Base-by-base conservation (phyloP, 108 stramenopile species). In the Discostella stelligeroides region DNA sequence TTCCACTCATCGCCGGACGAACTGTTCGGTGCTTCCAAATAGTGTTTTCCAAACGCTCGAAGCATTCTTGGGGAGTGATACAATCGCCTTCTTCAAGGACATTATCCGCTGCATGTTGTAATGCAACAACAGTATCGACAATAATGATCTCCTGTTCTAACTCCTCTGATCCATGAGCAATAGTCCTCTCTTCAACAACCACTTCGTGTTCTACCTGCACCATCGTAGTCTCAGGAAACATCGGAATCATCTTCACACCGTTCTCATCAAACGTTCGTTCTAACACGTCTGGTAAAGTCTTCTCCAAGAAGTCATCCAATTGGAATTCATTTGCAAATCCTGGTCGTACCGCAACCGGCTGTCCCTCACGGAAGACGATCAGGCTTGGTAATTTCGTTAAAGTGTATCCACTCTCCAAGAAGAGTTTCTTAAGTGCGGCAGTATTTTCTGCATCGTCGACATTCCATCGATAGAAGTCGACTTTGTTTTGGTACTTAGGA, bases 261-360 rank as follows among this genome's bases (percentile, higher is more conserved):
- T 76, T 48, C 23, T 76, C 75, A 48, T 76, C 75, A 25, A 76
- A 76, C 7, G 75, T 76, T n/a, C 62, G 17, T 23, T 69, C 68
- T 57, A 76, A 53, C 13, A 69, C 68, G 59, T 70, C 76, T 12
- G 76, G 76, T n/a, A 69, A 56, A 29, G 68, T 70, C 62, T 39
- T 56, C 63, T 76, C 76, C 30, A 76, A 41, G 62, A 68, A 76
- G 50, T 69, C 54, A 57, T 76, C 76, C 15, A 76, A 45, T 21
- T 76, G 76, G 34, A 51, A 69, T 17, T 76, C 76, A 29, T 76
- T 76, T 7, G 63, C 68, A 59, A 76, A 76, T 40, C 76, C 76
- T 28, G 76, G 63, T 48, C 76, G 60, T 12, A 76, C 57, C 7
- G 68, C 68, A 17, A 65, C 58, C 7, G 68, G 68, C 21, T 47